phyloP scores from a whole-genome alignment of 176 grass and related monocot species.

The Musa beccarii region DNA sequence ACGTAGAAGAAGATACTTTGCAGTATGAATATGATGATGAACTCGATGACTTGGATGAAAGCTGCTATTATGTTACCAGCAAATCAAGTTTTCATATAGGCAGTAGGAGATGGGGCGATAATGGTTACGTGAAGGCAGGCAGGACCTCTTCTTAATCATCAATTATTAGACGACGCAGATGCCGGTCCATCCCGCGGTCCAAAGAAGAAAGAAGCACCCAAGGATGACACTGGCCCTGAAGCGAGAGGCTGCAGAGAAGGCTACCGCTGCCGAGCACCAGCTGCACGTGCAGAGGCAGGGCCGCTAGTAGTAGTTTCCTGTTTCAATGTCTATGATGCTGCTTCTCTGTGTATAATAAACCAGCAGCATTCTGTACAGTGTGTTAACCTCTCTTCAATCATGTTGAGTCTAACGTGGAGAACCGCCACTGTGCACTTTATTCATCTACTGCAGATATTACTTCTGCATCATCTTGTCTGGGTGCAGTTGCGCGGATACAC shows the following conservation, averaged over 20 bases:
- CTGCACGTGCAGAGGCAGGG: slow-evolving; percentile 78
- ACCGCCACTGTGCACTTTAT: background rate
- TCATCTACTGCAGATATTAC: background rate
- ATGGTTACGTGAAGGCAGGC: slow-evolving; percentile 67
- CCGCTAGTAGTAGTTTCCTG: background rate
- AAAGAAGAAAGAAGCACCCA: slow-evolving; percentile 52
- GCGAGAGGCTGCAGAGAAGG: slow-evolving; percentile 83
- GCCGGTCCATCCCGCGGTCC: slow-evolving; percentile 34
- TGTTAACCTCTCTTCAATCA: too few relatives aligned
- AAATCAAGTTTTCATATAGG: slow-evolving; percentile 59
- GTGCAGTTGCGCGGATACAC: too few relatives aligned
- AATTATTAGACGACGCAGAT: slow-evolving; percentile 22
- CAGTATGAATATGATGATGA: slow-evolving; percentile 40
- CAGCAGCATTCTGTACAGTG: background rate
- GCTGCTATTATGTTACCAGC: slow-evolving; percentile 42
- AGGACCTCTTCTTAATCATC: slow-evolving; percentile 28
- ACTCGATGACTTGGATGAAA: slow-evolving; percentile 54
- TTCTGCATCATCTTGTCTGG: too few relatives aligned
- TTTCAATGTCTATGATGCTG: background rate
- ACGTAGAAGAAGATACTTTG: slow-evolving; percentile 33
- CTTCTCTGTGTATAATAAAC: background rate
- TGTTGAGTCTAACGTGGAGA: background rate
- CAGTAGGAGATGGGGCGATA: slow-evolving; percentile 91
- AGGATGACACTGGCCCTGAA: slow-evolving; percentile 68
- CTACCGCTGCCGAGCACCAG: slow-evolving; percentile 68